A percentile compares a stretch with the other conserved stretches of the same genome.
Conservation (phyloP, 345 rosid species). For the Eutrema heterophyllum region DNA sequence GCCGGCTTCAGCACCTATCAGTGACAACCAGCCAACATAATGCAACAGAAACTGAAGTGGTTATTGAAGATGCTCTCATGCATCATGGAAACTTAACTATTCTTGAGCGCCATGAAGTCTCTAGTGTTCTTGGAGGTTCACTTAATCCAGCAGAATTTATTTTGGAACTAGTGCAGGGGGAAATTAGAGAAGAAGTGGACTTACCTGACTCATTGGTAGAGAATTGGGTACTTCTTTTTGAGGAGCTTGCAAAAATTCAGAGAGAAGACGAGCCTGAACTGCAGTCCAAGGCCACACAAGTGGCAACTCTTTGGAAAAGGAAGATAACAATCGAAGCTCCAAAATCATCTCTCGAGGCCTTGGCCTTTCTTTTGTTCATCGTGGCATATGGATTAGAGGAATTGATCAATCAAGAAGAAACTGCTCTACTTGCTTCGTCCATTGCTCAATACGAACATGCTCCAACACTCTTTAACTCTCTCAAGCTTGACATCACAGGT, state of each 20-base stretch:
- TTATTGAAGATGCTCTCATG: neutral
- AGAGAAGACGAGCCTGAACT: neutral
- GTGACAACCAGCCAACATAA: constrained; percentile 12
- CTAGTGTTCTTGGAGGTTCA: neutral
- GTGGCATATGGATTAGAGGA: constrained; percentile 3
- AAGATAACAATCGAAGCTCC: constrained; percentile 5
- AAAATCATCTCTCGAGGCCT: constrained; percentile 15
- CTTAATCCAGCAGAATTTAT: constrained; percentile 18
- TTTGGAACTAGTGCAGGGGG: constrained; percentile 6
- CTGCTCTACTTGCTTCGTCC: constrained; percentile 15
- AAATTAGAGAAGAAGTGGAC: neutral
- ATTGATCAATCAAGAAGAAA: constrained; percentile 11
- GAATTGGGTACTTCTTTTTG: constrained; percentile 2
- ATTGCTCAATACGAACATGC: constrained; percentile 13
- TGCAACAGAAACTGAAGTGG: neutral
- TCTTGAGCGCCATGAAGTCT: neutral
- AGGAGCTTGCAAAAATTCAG: constrained; percentile 15
- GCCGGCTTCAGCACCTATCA: neutral
- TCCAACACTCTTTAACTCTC: constrained; percentile 1
- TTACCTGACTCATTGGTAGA: neutral
- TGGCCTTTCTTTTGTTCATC: constrained; percentile 23
- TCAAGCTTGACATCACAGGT: constrained; percentile 1
- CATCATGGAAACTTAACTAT: neutral
- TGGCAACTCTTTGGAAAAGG: constrained; percentile 15
- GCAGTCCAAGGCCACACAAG: constrained; percentile 6